Evolutionary conservation across 768 basidiomycete species (phyloP), one percentile per base, ranked within the genome.

Genomic region (Mycena pura): DNA sequence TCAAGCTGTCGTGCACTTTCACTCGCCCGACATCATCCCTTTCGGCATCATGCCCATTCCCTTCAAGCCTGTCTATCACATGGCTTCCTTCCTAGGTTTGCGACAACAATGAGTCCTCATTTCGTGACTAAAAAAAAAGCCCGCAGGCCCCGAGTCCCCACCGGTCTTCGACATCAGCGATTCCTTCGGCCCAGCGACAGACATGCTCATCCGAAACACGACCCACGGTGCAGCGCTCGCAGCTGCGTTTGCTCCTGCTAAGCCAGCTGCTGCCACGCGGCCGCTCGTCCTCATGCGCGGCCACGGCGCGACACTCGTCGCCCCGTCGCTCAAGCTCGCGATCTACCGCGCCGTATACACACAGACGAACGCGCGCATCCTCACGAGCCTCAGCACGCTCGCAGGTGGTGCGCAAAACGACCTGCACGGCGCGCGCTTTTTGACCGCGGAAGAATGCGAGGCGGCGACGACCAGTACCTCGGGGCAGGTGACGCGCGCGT

Each of bases 151-250:
- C 2, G 60, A 57, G 1, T 48, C 60, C 2, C 29, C 64, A 4
- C 64, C 64, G 22, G 56, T 62, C 21, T 66, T 66, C 43, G 64
- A 66, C 43, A 66, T 66, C 22, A 29, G 56, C 36, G 57, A 62
- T 14, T 27, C 56, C 7, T 55, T 66, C 39, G 64, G 64, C 6
- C 60, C 60, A 14, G 15, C 15, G 8, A 66, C 64, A 31, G 64
- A 66, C 57, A 66, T 66, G 64, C 64, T 66, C 57, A 66, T 66
- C 43, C 60, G 64, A 17, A 66, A 66, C 39, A 62, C 64, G 13
- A 59, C 60, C 17, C 64, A 66, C 29, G 64, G 64, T 24, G 64
- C 51, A 9, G 60, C 57, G 24, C 64, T 66, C 1, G 64, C 64
- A 17, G 53, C 60, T 2, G 25, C 46, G 5, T 65, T 65, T 13